phyloP scores from a whole-genome alignment of 129 eudicot genomes.

The Tagetes erecta region DNA sequence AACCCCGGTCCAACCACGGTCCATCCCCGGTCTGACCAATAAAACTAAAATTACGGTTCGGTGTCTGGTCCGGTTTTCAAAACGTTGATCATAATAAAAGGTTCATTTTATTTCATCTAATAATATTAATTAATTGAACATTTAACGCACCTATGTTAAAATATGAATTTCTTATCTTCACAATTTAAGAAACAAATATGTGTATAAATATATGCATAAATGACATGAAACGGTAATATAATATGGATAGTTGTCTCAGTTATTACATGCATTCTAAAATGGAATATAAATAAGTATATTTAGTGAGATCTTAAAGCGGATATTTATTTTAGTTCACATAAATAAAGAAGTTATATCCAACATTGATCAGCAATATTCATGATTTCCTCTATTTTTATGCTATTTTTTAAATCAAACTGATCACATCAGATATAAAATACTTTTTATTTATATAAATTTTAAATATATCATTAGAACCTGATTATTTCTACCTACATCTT shows the following conservation, averaged over 20 bases:
- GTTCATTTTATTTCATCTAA: not conserved
- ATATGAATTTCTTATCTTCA: not conserved
- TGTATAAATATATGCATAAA: not conserved
- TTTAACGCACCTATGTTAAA: not conserved
- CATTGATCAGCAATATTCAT: not conserved
- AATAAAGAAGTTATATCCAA: not conserved
- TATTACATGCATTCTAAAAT: not conserved
- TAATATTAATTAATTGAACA: not conserved
- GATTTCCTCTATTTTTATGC: not conserved
- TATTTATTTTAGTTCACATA: not conserved
- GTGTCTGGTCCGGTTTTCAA: too few relatives aligned
- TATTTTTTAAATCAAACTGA: too few relatives aligned
- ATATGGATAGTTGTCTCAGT: not conserved
- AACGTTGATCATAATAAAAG: too few relatives aligned
- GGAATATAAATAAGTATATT: not conserved
- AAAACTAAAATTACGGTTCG: too few relatives aligned
- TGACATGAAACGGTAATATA: not conserved
- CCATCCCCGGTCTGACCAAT: too few relatives aligned
- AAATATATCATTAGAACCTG: too few relatives aligned
- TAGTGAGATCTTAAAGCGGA: not conserved
- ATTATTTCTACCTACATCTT: too few relatives aligned
- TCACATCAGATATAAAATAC: too few relatives aligned
- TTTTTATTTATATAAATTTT: too few relatives aligned
- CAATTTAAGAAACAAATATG: not conserved
- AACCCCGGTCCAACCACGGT: too few relatives aligned